Evolutionary conservation across 2,329 filamentous ascomycete species (phyloP), one percentile per base, ranked within the genome.

Genomic region (Scedosporium apiospermum): DNA sequence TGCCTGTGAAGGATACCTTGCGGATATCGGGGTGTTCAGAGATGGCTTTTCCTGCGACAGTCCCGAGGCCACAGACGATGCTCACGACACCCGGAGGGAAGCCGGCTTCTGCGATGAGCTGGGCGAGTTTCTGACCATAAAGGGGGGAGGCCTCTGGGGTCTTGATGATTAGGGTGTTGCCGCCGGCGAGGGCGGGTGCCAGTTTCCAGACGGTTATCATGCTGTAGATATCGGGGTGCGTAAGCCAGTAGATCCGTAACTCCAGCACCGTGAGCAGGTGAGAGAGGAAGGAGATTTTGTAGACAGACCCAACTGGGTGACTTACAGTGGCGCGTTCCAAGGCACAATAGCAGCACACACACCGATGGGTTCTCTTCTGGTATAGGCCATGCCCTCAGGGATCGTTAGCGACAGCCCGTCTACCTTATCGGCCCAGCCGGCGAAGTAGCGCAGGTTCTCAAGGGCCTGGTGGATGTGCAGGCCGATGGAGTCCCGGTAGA

Each of bases 1-100:
- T 96, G 60, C 93, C 95, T 0, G 93, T 98, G 74, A 99, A 99
- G 14, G 91, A 96, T 53, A 98, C 83, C 76, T 99, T 99, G 72
- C 89, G 89, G 66, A 98, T 81, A 2, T 82, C 85, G 3, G 89
- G 84, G 70, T 88, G 86, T n/a, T 63, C 58, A 9, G 91, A 96
- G 62, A 98, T 81, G 18, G 85, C 77, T 73, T 88, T 80, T 63
- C 93, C 93, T 3, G 98, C 83, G 67, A 88, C 86, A 2, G 91
- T 96, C 2, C 91, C 91, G 6, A 63, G 62, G 16, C 41, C 18
- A 1, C 86, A 80, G 63, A 99, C 82, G 63, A 98, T 80, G 76
- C 98, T 98, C 66, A 98, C 84, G 1, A 97, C 93, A 44, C 93
- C 93, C 71, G 88, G 88, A 46, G 95, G 93, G 27, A 98, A 88